These are phyloP conservation scores for Ustilago esculenta DNA, from an alignment of 1,284 basidiomycete genomes.

Conservation along the genomic window DNA sequence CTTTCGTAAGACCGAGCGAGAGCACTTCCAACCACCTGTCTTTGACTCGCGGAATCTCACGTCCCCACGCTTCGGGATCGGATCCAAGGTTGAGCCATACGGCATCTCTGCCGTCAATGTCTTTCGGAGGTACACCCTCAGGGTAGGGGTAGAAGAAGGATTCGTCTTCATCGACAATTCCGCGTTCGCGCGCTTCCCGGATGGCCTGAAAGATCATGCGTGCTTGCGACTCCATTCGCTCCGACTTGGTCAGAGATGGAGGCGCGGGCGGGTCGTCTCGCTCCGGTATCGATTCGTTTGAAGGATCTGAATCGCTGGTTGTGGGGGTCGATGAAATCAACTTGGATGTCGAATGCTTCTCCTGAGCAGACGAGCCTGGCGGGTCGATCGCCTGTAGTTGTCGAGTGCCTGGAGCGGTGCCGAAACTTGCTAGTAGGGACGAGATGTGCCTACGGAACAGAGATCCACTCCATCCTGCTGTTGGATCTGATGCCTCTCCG, in stretches of 20 bases:
- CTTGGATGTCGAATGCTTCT: not conserved
- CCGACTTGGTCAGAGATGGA: conserved; percentile 30
- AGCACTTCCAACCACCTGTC: conserved; percentile 48
- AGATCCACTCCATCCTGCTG: conserved; percentile 24
- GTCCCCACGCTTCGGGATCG: conserved; percentile 40
- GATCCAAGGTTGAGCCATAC: conserved; percentile 44
- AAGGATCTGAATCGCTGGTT: not conserved
- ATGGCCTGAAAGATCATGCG: conserved; percentile 48
- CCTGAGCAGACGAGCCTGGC: not conserved
- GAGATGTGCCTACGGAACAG: conserved; percentile 33
- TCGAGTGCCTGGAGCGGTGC: conserved; percentile 13
- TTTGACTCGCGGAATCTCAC: conserved; percentile 35
- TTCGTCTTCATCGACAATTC: conserved; percentile 43
- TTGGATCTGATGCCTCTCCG: conserved; percentile 2
- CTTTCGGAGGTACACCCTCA: conserved; percentile 33
- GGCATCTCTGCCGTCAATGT: conserved; percentile 14
- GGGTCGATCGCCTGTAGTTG: conserved; percentile 1
- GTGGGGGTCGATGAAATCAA: not conserved
- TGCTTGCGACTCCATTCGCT: conserved; percentile 46
- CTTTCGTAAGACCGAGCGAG: conserved; percentile 32
- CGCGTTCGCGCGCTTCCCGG: conserved; percentile 39
- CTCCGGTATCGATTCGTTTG: not conserved
- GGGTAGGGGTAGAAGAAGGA: conserved; percentile 49
- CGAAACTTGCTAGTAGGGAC: conserved; percentile 17
- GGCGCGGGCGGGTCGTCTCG: not conserved